Evolutionary conservation across 331 rosid genomes (phyloP).

Genomic region (Malus hybrid): DNA sequence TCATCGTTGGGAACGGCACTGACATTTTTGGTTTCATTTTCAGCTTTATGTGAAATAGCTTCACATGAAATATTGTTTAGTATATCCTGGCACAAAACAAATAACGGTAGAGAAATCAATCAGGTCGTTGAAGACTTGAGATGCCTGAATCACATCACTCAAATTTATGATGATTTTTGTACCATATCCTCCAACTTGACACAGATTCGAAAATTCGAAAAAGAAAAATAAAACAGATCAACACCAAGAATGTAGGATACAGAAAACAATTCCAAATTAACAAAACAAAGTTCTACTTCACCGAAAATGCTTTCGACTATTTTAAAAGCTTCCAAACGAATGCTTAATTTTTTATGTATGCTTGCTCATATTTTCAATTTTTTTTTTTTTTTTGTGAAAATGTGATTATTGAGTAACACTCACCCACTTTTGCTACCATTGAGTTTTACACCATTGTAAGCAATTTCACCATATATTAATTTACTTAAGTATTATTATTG

Average conservation of each 20-base stretch:
- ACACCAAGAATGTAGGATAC: slow-evolving; percentile 3
- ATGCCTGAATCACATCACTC: slow-evolving; percentile 3
- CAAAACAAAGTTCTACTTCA: background rate
- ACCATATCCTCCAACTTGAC: slow-evolving; percentile 33
- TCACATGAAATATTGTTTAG: slow-evolving; percentile 21
- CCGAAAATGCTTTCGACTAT: too few relatives aligned
- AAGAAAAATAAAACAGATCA: background rate
- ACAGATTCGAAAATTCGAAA: slow-evolving; percentile 3
- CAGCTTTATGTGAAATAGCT: slow-evolving; percentile 17
- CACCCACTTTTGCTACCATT: too few relatives aligned
- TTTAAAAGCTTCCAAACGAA: too few relatives aligned
- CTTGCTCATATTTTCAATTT: too few relatives aligned
- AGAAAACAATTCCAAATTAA: slow-evolving; percentile 6
- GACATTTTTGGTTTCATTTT: slow-evolving; percentile 27
- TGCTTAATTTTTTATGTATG: too few relatives aligned
- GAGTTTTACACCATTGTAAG: too few relatives aligned
- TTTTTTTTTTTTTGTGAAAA: too few relatives aligned
- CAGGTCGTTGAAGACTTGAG: slow-evolving; percentile 6
- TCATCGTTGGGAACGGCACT: background rate
- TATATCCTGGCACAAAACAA: slow-evolving; percentile 52
- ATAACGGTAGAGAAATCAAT: slow-evolving; percentile 15
- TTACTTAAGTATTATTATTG: too few relatives aligned
- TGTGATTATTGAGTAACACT: too few relatives aligned
- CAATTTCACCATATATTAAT: too few relatives aligned
- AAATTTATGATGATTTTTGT: background rate